A percentile compares a stretch with the other conserved stretches of the same genome.
These are phyloP conservation scores for Drosera capensis DNA, from an alignment of 148 eudicot species.

Conservation along the genomic window DNA sequence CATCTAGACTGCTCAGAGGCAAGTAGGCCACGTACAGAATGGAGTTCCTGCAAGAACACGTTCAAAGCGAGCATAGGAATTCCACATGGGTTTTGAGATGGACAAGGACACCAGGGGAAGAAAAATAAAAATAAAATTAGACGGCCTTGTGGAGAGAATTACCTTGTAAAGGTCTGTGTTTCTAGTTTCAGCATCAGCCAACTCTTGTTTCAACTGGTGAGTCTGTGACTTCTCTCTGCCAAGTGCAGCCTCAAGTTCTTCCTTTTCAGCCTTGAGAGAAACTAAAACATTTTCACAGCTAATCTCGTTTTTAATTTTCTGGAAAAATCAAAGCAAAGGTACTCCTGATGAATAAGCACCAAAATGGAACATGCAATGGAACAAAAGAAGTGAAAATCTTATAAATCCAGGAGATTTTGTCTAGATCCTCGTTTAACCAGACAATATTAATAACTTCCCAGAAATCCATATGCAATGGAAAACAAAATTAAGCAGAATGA, in stretches of 20 bases:
- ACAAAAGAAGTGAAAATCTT: neutral
- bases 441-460: too few relatives aligned
- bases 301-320: slow-evolving; percentile 34
- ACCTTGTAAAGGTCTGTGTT: slow-evolving; percentile 80
- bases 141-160: slow-evolving; percentile 4
- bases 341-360: neutral
- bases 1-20: slow-evolving; percentile 96
- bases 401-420: too few relatives aligned
- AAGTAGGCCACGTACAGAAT: slow-evolving; percentile 89
- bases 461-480: too few relatives aligned
- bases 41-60: slow-evolving; percentile 70
- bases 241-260: slow-evolving; percentile 54
- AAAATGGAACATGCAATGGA: neutral
- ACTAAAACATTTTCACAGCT: slow-evolving; percentile 34
- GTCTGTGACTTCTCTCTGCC: slow-evolving; percentile 47
- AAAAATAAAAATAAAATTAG: neutral
- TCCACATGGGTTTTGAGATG: neutral
- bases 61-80: neutral
- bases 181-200: slow-evolving; percentile 58
- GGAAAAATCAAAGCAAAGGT: slow-evolving; percentile 4
- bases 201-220: slow-evolving; percentile 64
- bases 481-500: too few relatives aligned
- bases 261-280: slow-evolving; percentile 56
- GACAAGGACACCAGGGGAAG: too few relatives aligned
- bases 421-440: too few relatives aligned